These are phyloP conservation scores for Diutina ranongensis DNA, from an alignment of 1,139 yeast genomes.

Conservation along the genomic window DNA sequence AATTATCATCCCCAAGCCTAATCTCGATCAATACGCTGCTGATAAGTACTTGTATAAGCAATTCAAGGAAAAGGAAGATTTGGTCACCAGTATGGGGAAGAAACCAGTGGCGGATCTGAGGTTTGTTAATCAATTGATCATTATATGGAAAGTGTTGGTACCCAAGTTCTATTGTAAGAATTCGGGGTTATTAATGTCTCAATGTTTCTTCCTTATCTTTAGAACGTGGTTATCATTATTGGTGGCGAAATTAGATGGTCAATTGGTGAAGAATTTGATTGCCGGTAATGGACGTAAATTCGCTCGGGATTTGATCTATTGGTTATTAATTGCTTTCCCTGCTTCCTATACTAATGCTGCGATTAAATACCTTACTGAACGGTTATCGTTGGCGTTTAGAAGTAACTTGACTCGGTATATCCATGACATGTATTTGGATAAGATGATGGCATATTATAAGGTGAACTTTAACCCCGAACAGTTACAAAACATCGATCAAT, in stretches of 20 bases:
- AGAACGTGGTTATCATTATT: conserved; percentile 82
- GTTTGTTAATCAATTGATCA: conserved; percentile 61
- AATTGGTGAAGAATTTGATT: conserved; percentile 80
- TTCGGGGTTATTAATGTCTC: conserved; percentile 53
- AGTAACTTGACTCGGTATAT: conserved; percentile 76
- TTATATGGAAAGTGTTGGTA: conserved; percentile 72
- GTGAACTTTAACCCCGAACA: conserved; percentile 34
- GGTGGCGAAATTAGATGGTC: conserved; percentile 87
- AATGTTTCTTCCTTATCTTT: conserved; percentile 62
- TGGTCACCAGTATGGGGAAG: conserved; percentile 10
- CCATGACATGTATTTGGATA: conserved; percentile 82
- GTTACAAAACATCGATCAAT: conserved; percentile 52
- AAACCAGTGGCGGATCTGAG: conserved; percentile 45
- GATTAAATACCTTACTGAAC: conserved; percentile 68
- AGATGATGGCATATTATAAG: conserved; percentile 75
- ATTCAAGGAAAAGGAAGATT: conserved; percentile 18
- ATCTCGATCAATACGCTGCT: conserved; percentile 52
- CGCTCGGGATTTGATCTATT: conserved; percentile 64
- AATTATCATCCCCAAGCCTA: conserved; percentile 48
- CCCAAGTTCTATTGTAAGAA: conserved; percentile 66
- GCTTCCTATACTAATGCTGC: conserved; percentile 91
- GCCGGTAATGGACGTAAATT: conserved; percentile 73
- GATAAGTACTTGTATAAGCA: conserved; percentile 54
- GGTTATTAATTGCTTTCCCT: conserved; percentile 87
- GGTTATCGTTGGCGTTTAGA: conserved; percentile 74